Evolutionary conservation across 164 flowering plant genomes (phyloP), one percentile per base, ranked within the genome.

Genomic region (Nymphaea thermarum): DNA sequence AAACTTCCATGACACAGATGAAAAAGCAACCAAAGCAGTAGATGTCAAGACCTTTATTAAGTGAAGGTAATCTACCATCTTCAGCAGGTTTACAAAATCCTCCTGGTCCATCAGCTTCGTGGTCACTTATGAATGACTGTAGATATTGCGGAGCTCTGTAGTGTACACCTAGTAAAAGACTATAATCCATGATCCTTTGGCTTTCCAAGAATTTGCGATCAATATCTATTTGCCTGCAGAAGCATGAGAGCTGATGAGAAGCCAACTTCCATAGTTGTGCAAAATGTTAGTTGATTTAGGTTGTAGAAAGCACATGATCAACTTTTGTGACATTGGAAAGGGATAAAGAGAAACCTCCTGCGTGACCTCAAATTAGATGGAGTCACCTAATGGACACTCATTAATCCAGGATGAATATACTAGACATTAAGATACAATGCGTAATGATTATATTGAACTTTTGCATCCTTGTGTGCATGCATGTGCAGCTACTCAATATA

Each of bases 141-240:
- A 91, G 70, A 73, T 88, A 90, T 42, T 83, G 96, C 3, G 99
- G 99, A 6, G 98, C 99, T 76, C 99, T 85, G 79, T 87, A 92
- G 78, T 95, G 99, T 68, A 95, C 98, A 71, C 99, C 99, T 57
- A 95, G 75, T 72, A 95, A 75, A 68, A 95, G 96, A 78, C 99
- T 92, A 80, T 95, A 95, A 82, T 95, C 99, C 99, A 95, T 95
- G 43, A 95, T 95, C 66, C 78, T 67, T 67, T 92, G 89, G 66
- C 80, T 81, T 82, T 92, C 97, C 74, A 95, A 71, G 76, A 95
- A 95, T 74, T 80, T 85, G 65, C 97, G 82, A 74, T 92, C 99
- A 42, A 82, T 85, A 79, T 90, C 87, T 72, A 92, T 90, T 77
- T 95, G 98, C 78, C 99, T 95, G 87, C 80, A 82, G 43, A 67